Conservation (phyloP, 139 green algal species). For the Coelastrella sp. region DNA sequence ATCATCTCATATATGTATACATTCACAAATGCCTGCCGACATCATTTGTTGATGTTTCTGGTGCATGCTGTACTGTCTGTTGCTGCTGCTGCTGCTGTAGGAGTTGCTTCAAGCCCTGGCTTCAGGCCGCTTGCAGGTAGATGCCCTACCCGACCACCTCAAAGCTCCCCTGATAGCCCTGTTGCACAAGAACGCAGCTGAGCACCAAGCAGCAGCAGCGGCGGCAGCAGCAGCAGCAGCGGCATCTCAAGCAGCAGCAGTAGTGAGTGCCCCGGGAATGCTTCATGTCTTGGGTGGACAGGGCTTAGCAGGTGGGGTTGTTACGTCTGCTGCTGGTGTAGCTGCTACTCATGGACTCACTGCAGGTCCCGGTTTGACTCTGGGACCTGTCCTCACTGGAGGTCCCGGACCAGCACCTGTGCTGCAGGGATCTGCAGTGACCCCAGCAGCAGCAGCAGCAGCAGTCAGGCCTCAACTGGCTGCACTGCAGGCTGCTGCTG, state of each 20-base stretch:
- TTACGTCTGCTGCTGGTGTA: neutral
- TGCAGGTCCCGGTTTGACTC: neutral
- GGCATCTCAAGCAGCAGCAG: conserved; percentile 10
- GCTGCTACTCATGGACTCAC: neutral
- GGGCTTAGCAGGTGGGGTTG: neutral
- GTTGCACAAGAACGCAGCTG: conserved; percentile 26
- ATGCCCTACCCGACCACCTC: conserved; percentile 18
- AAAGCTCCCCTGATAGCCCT: conserved; percentile 24
- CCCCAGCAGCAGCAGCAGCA: conserved; percentile 38
- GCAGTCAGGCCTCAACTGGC: neutral
- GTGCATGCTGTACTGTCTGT: neutral
- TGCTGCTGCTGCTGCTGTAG: neutral
- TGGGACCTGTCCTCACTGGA: neutral
- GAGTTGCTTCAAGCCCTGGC: conserved; percentile 33
- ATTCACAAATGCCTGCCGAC: too few relatives aligned
- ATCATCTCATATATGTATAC: neutral
- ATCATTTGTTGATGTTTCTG: neutral
- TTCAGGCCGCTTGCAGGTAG: conserved; percentile 17
- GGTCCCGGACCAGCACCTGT: neutral
- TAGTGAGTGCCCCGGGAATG: neutral
- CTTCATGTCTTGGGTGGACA: neutral
- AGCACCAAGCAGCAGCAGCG: conserved; percentile 16
- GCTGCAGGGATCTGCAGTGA: neutral
- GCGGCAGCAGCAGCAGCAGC: conserved; percentile 25
- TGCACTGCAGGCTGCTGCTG: conserved; percentile 6